Evolutionary conservation across 2,329 filamentous ascomycete species (phyloP), one percentile per base, ranked within the genome.

Genomic region (Dendrostoma leiphaemia): DNA sequence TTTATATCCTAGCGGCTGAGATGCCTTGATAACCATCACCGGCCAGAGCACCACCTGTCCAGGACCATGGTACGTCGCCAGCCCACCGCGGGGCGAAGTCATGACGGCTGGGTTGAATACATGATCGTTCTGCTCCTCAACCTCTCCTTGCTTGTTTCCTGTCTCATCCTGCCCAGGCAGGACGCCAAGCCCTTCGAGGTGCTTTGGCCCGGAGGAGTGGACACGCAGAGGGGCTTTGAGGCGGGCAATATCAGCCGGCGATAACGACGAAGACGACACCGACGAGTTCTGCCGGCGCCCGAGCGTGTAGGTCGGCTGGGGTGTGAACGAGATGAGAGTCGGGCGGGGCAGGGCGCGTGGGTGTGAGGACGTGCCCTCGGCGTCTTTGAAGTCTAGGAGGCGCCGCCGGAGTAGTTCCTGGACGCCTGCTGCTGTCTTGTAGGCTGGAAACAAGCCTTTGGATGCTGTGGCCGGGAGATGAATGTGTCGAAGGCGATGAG

Each of bases 31-130:
- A 69, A 96, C 91, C n/a, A 96, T 69, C 48, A 97, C 83, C 3
- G 93, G 91, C 76, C 96, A 99, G n/a, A 92, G 84, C 32, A 97
- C 89, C 46, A 96, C 74, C 69, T 99, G 94, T 0, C 93, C 93
- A 0, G 93, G 94, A 0, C 93, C 94, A 68, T 99, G 94, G 74
- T 96, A 97, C 3, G 94, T 97, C 0, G 90, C 92, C 61, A 96
- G 85, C 0, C 94, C 94, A 58, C 94, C 94, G 51, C 94, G 85
- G n/a, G 85, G 81, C 13, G 90, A 88, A 63, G 85, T 79, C 40
- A 83, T 71, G 62, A 94, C 83, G n/a, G 81, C 75, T 3, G 87
- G 88, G 24, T 67, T 60, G 62, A 71, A 75, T 47, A 54, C 28
- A 6, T 46, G 44, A 6, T 23, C 26, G 4, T 45, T 45, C 66